Evolutionary conservation across 768 basidiomycete species (phyloP), one percentile per base, ranked within the genome.

Genomic region (Gloeostereum incarnatum): DNA sequence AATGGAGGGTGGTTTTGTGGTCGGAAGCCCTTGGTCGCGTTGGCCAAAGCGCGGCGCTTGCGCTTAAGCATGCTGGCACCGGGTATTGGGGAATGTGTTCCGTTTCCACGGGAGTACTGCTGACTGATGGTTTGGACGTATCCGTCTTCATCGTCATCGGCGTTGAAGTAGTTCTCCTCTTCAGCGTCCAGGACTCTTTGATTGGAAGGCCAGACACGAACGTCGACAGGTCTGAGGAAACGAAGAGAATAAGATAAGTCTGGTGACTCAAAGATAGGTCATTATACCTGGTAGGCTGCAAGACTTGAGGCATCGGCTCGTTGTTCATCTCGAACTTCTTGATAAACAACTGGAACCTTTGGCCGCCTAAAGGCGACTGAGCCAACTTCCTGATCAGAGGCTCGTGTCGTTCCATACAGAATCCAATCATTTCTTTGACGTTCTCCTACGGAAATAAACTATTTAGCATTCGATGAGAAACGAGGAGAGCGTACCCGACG

Each of bases 131-230:
- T 51, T 38, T 60, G 63, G 25, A 65, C 48, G 31, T 57, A 44
- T 25, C 69, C 66, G 23, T 69, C 64, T 47, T 91, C 91, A 30
- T 90, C 86, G 45, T 91, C 89, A 27, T 87, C 86, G 20, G 65
- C 71, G 49, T 93, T 90, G 71, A 96, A 97, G 63, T 96, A 98
- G 42, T 82, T 75, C 56, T 98, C 93, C 56, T 98, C 93, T 44
- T 87, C 84, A 4, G 68, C 68, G 45, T 88, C 87, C 41, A 78
- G 57, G 23, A 61, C 54, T 22, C 71, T 71, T 30, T 68, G 71
- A 49, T 58, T 61, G 44, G 50, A 62, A 44, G 66, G 60, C 61
- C 68, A 67, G n/a, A 49, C 47, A 18, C 70, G 69, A 38, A 59
- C 54, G 36, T 65, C 61, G 30, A 51, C 32, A 44, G 60, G 52